Evolutionary conservation across 768 basidiomycete species (phyloP).

Genomic region (Suillus subalutaceus): DNA sequence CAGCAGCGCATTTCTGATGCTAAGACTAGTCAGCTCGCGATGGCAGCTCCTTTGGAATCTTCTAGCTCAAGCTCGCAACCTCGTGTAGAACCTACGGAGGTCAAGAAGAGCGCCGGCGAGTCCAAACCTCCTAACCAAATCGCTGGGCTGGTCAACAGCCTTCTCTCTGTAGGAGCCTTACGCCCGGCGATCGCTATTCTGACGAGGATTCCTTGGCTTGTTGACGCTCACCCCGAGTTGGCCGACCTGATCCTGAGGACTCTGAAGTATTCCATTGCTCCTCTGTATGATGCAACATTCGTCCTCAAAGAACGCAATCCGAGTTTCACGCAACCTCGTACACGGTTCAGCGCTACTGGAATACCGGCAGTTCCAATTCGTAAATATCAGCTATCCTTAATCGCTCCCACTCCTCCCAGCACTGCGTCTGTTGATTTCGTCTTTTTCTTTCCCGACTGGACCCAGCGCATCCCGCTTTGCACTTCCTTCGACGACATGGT

Average conservation of each 20-base stretch:
- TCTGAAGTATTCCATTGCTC: conserved; percentile 66
- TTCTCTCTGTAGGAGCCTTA: conserved; percentile 87
- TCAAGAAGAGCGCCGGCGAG: conserved; percentile 39
- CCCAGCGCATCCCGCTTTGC: conserved; percentile 68
- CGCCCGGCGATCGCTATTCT: conserved; percentile 78
- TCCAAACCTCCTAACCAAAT: conserved; percentile 71
- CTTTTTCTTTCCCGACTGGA: conserved; percentile 92
- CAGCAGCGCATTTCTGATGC: conserved; percentile 67
- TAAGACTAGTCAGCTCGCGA: conserved; percentile 75
- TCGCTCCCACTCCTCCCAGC: conserved; percentile 80
- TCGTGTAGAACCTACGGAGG: conserved; percentile 39
- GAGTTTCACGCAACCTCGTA: conserved; percentile 64
- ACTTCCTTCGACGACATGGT: conserved; percentile 67
- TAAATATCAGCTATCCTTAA: conserved; percentile 70
- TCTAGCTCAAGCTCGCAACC: conserved; percentile 43
- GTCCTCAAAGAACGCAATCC: conserved; percentile 61
- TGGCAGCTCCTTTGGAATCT: conserved; percentile 82
- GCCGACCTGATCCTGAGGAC: conserved; percentile 86
- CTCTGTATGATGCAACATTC: conserved; percentile 58
- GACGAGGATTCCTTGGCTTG: conserved; percentile 83
- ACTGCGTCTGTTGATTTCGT: conserved; percentile 77
- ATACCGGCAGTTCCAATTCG: conserved; percentile 52
- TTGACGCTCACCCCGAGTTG: conserved; percentile 78
- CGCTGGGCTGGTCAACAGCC: conserved; percentile 70
- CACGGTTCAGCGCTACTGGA: conserved; percentile 65